Percentiles rank a stretch among this genome's conserved stretches.
Conservation (phyloP, 2,329 filamentous ascomycete genomes). For the Microsporum audouinii region DNA sequence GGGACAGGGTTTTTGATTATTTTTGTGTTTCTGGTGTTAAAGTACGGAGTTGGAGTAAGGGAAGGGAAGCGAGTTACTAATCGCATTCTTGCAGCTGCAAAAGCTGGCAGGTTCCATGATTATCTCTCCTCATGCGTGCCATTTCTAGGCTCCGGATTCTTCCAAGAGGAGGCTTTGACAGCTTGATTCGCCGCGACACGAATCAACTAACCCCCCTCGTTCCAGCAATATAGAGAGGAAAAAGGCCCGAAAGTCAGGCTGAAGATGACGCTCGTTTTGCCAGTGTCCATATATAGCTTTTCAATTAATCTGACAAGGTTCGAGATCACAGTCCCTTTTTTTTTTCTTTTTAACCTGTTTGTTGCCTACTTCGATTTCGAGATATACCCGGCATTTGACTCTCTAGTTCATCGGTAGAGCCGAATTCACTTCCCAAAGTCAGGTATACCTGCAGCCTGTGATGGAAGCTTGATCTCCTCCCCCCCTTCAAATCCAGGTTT, state of each 20-base stretch:
- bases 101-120: background rate
- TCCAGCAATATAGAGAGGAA: background rate
- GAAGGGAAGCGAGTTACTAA: constrained; percentile 2
- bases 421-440: background rate
- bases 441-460: background rate
- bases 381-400: background rate
- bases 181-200: background rate
- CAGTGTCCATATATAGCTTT: background rate
- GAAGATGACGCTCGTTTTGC: background rate
- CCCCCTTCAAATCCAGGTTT: background rate
- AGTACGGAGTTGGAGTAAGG: background rate
- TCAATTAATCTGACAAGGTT: constrained; percentile 1
- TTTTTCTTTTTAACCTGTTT: background rate
- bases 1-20: constrained; percentile 5
- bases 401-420: background rate
- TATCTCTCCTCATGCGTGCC: background rate
- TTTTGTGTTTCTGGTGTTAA: constrained; percentile 1
- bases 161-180: background rate
- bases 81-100: background rate
- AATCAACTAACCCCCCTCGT: background rate
- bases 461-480: background rate
- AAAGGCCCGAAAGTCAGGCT: background rate
- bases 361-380: background rate
- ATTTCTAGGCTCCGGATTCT: background rate
- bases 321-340: background rate